Base-by-base conservation (phyloP, 2,329 filamentous ascomycete species). In the Emergomyces africanus region DNA sequence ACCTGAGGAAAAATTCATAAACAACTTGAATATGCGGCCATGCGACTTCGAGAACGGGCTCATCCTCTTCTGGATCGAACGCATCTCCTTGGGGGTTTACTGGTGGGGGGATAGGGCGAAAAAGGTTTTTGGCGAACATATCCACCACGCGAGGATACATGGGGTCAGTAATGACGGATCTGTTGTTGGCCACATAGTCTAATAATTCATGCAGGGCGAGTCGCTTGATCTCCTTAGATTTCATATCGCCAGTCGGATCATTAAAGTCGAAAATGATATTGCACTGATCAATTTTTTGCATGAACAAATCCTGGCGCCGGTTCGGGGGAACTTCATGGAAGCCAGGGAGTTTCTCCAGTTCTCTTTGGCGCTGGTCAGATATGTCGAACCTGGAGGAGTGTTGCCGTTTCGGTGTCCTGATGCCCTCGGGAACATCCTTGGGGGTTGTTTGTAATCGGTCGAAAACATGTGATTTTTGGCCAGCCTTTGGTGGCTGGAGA, bases 191-290 rank as follows among this genome's bases (percentile, higher is more conserved):
- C 60, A 99, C 94, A 71, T 99, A 99, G 74, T 99, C 94, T 64
- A 99, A 82, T 62, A 99, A 80, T 73, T 99, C 94, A 72, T 99
- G 94, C 50, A 99, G 81, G 48, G 94, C 94, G 66, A 99, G 79
- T 69, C 94, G 84, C 80, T 99, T 99, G 81, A 99, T 97, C 76
- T 99, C 94, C 78, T 99, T 99, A 54, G 92, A 96, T 75, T 99
- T 99, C 91, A 99, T 97, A 72, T 99, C 94, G 66, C 87, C 91
- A 65, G 89, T 95, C 54, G 92, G 90, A 74, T 99, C 94, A 72
- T 97, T 99, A 78, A 99, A 99, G 77, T 99, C 94, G 71, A 99
- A 99, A 69, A 99, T 99, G 78, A 99, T 95, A 72, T 99, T 99
- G 79, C 94, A 99, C 74, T 99, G 94, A 69, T 97, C 94, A 67